Base-by-base conservation (phyloP, 306 rosid genomes). In the Quercus alba region DNA sequence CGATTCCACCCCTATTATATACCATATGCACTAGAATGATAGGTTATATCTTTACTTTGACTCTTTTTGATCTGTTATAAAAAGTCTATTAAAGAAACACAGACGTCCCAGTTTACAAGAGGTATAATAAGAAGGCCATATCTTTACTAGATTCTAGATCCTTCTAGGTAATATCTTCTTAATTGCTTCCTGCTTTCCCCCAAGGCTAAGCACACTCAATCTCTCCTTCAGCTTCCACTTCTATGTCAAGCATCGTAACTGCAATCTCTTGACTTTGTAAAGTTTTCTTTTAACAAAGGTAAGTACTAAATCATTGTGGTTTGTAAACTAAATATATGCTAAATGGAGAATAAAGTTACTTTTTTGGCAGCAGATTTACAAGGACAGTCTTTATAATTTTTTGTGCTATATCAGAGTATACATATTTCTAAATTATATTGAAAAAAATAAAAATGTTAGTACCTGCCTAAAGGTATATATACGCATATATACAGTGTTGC, bases 391-490 rank as follows among this genome's bases (percentile, higher is more conserved):
- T 68, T 3, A 68, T 33, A 35, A 19, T 35, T 3, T 38, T 13
- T 35, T 46, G 38, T 10, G 2, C 26, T 9, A 33, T 17, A 33
- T 68, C 72, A 68, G 25, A 35, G 28, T 6, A 63, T 9, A 19
- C n/a, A 67, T 31, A 68, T 33, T 28, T 23, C 13, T 8, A 8
- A 21, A 23, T 49, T 4, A 49, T 49, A 59, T 23, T 13, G 11
- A 13, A 18, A 19, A 17, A 67, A 67, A 19, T 1, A 33, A 35
- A 4, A 35, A 68, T 62, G 41, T 3, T 59, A 69, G 30, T 44
- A 77, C 52, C 61, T 71, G 28, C 63, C 80, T 75, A 70, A 72
- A 74, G 72, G 74, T 38, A 68, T 46, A 56, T 82, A 71, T 19
- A 28, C 5, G 3, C 23, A 72, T 51, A 70, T 30, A 80, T 75